Base-by-base conservation (phyloP, 345 rosid genomes). In the Lepidium sativum region DNA sequence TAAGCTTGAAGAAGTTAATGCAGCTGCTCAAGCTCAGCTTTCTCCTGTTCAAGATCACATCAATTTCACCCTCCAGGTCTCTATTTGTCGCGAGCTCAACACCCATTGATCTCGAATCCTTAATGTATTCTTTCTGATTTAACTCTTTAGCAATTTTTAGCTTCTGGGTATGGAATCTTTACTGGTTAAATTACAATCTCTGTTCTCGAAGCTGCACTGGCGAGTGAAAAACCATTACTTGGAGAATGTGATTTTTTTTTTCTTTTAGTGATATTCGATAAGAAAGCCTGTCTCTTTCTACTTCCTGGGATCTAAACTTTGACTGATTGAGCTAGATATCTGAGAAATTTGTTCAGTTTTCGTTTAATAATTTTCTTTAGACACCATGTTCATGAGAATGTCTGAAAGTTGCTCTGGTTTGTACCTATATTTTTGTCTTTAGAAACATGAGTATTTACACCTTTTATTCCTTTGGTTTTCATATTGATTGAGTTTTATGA, bases 31-130 rank as follows among this genome's bases (percentile, higher is more conserved):
- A 42, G 4, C 80, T 53, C 95, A 92, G 42, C 98, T 92, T 60
- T 72, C 86, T 47, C 87, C 89, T 41, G 63, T 92, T 29, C 90
- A 89, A 76, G 90, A 89, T 64, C 96, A 92, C 35, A 78, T 92
- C 78, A 86, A 85, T 79, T 92, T 83, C 84, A 89, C 95, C 12
- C 95, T 92, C 54, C 98, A 92, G 92, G 98, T 69, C 20, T 57
- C 32, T 44, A 8, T 37, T 54, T 5, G 8, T 53, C 4, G 9
- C 42, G 29, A 53, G 27, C 53, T 67, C 37, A 29, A 14, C 42
- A 31, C 20, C 4, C n/a, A 10, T 13, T 12, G 27, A 34, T 17
- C 29, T 54, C 16, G 60, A 14, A 6, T 54, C 43, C 17, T 13
- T 44, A 32, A 14, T 18, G 23, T 12, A 6, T 42, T 54, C 23